These are phyloP conservation scores for Chamaecrista fasciculata DNA, from an alignment of 306 rosid genomes.

Conservation along the genomic window DNA sequence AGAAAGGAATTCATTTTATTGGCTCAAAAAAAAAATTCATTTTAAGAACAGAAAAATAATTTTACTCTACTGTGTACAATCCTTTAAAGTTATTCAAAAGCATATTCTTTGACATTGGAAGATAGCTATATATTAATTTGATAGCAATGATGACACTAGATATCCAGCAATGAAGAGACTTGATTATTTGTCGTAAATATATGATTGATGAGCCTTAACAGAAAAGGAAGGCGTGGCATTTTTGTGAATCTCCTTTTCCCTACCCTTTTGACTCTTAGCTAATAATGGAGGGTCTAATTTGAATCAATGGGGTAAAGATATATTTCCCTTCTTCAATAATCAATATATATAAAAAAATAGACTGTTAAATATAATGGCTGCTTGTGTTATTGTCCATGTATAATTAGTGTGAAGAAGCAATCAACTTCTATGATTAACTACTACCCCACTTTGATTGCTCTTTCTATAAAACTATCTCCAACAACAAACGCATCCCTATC, in stretches of 20 bases:
- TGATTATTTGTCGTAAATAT: too few relatives aligned
- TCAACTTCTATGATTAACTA: not conserved
- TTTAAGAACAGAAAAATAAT: too few relatives aligned
- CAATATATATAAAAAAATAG: too few relatives aligned
- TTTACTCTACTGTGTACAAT: too few relatives aligned
- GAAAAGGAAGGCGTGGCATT: constrained; percentile 8
- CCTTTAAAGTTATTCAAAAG: too few relatives aligned
- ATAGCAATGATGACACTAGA: too few relatives aligned
- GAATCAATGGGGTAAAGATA: constrained; percentile 17
- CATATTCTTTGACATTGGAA: too few relatives aligned
- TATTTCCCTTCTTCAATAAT: not conserved
- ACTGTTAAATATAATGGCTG: not conserved
- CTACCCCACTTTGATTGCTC: constrained; percentile 24
- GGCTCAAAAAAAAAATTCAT: too few relatives aligned
- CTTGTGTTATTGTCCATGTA: not conserved
- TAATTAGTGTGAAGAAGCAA: constrained; percentile 20
- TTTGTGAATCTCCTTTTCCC: constrained; percentile 20
- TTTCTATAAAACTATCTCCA: constrained; percentile 17
- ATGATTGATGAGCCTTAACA: not conserved
- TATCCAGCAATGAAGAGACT: too few relatives aligned
- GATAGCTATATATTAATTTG: too few relatives aligned
- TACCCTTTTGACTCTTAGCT: constrained; percentile 2
- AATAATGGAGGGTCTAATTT: constrained; percentile 3
- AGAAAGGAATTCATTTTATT: too few relatives aligned
- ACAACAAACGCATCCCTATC: constrained; percentile 3